phyloP scores from a whole-genome alignment of 164 flowering plant genomes.

The Hamamelis virginiana region DNA sequence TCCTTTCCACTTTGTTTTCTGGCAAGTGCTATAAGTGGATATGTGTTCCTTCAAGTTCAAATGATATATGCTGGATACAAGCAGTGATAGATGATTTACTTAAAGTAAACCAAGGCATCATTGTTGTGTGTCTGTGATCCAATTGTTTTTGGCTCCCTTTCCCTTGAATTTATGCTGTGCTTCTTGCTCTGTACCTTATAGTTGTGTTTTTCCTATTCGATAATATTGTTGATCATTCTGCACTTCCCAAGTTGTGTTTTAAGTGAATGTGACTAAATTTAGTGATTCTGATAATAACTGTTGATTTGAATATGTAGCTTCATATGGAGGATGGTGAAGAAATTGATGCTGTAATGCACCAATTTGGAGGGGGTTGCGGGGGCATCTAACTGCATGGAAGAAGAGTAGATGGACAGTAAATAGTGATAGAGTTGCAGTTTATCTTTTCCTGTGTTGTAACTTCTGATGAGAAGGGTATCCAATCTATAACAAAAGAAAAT shows the following conservation, averaged over 20 bases:
- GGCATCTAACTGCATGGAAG: not conserved
- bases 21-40: too few relatives aligned
- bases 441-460: too few relatives aligned
- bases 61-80: too few relatives aligned
- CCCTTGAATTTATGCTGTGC: not conserved
- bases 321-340: constrained; percentile 18
- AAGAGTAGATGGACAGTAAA: not conserved
- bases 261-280: not conserved
- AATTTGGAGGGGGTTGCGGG: constrained; percentile 3
- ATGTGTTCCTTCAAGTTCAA: too few relatives aligned
- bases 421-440: too few relatives aligned
- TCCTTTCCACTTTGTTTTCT: too few relatives aligned
- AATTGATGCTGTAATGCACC: constrained; percentile 19
- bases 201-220: not conserved
- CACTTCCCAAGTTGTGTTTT: not conserved
- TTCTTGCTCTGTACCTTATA: too few relatives aligned
- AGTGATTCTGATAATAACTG: not conserved
- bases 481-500: too few relatives aligned
- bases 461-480: too few relatives aligned
- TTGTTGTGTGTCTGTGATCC: not conserved
- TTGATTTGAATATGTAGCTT: constrained; percentile 7
- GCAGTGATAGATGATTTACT: too few relatives aligned
- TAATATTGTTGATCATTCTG: not conserved
- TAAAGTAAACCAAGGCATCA: not conserved
- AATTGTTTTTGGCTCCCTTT: not conserved